Evolutionary conservation across 306 rosid genomes (phyloP), one percentile per base, ranked within the genome.

Genomic region (Corylus americana): DNA sequence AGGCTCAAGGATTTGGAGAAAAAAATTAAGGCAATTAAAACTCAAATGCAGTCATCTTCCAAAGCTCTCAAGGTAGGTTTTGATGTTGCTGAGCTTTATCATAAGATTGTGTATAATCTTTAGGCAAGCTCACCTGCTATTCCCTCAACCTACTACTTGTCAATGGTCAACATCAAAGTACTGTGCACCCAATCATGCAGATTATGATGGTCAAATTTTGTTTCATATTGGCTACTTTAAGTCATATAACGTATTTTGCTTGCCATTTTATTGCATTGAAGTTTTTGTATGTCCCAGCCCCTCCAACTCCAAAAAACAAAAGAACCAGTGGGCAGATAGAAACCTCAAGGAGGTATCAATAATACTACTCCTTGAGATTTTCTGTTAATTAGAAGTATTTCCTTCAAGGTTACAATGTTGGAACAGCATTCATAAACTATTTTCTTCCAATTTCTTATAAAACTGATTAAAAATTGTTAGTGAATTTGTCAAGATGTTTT

Each of bases 1-100:
- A 91, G 96, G 84, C 91, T 95, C 50, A 95, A 91, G 85, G 91
- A 88, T 37, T 79, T 95, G 77, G 98, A 91, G 86, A 92, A 84
- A 83, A 91, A 86, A 83, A 92, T 95, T 67, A 95, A 92, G 81
- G 79, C 85, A 51, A 87, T 88, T 25, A 95, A 89, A 89, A 69
- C 95, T 66, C 90, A 89, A 74, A 83, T 88, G 92, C 98, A 91
- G 89, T 95, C 97, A 71, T 85, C 92, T 86, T 83, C 80, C 62
- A 92, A 86, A 88, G 91, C 93, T 83, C 91, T 95, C 12, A 92
- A 95, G 94, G 98, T 95, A 82, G 42, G 85, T 61, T 66, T 49
- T 70, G 63, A 79, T 53, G 55, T 54, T 57, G 53, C 77, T 44
- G 31, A 75, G 18, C 17, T 20, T 71, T 57, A 22, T 73, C 12